These are phyloP conservation scores for Ceratocystis ficicola DNA, from an alignment of 2,329 filamentous ascomycete genomes.

Conservation along the genomic window DNA sequence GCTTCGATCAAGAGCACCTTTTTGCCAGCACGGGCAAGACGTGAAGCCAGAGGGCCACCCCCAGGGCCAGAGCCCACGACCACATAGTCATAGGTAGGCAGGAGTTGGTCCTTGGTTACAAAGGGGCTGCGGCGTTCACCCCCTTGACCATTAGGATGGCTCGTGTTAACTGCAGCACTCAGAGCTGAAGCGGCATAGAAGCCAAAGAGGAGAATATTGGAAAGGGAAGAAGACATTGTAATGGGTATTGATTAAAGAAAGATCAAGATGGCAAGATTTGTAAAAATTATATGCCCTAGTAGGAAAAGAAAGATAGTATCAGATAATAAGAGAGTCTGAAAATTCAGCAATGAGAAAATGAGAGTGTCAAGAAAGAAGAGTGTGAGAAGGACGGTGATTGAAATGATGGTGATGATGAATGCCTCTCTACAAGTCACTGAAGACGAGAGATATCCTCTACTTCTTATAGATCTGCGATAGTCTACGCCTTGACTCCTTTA, in stretches of 20 bases:
- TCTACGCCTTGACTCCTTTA: neutral
- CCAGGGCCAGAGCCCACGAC: constrained; percentile 47
- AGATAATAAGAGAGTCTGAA: no score
- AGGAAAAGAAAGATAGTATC: neutral
- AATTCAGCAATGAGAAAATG: no score
- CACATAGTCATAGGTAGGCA: constrained; percentile 42
- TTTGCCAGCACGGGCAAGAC: constrained; percentile 44
- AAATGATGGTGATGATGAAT: neutral
- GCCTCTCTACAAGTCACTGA: neutral
- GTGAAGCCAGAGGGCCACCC: constrained; percentile 42
- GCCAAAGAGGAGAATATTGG: constrained; percentile 12
- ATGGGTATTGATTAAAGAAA: neutral
- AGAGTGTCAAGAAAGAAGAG: neutral
- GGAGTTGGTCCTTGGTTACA: constrained; percentile 12
- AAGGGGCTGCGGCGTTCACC: constrained; percentile 1
- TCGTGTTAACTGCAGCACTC: constrained; percentile 6
- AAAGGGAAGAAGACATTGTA: constrained; percentile 12
- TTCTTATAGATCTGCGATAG: neutral
- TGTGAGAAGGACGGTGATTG: neutral
- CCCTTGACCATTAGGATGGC: neutral
- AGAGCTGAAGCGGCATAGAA: constrained; percentile 13
- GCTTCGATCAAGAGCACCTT: constrained; percentile 48
- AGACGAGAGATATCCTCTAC: neutral
- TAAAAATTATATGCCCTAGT: neutral
- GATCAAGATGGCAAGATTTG: no score